A percentile compares a stretch with the other conserved stretches of the same genome.
Conservation (phyloP, 2,329 filamentous ascomycete genomes). For the Xylariaceae sp. region DNA sequence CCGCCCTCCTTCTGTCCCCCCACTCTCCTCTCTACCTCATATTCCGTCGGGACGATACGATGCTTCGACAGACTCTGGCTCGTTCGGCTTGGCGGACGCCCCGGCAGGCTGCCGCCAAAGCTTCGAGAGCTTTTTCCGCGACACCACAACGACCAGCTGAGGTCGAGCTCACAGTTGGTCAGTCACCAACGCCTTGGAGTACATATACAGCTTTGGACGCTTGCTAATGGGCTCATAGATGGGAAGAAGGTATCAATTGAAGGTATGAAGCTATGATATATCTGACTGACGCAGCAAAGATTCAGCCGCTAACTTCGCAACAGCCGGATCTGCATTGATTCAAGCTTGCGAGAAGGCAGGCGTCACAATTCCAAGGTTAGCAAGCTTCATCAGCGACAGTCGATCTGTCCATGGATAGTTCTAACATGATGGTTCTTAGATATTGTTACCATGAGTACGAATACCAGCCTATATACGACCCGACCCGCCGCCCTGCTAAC, state of each 20-base stretch:
- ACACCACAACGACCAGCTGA: slow-evolving; percentile 82
- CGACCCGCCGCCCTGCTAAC: slow-evolving; percentile 46
- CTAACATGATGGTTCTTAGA: slow-evolving; percentile 58
- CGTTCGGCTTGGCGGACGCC: slow-evolving; percentile 72
- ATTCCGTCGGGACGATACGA: slow-evolving; percentile 66
- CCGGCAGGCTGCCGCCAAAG: slow-evolving; percentile 60
- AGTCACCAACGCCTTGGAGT: slow-evolving; percentile 43
- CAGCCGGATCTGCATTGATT: slow-evolving; percentile 95
- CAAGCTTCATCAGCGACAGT: neutral
- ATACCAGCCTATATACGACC: slow-evolving; percentile 34
- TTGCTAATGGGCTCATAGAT: slow-evolving; percentile 62
- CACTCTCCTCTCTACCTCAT: slow-evolving; percentile 49
- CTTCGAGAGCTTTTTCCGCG: slow-evolving; percentile 81
- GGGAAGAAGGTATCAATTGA: slow-evolving; percentile 98
- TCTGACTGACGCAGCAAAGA: neutral
- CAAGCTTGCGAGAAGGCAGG: slow-evolving; percentile 99
- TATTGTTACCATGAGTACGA: slow-evolving; percentile 98
- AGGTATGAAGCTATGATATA: slow-evolving; percentile 62
- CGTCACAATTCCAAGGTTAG: slow-evolving; percentile 81
- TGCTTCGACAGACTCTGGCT: slow-evolving; percentile 72
- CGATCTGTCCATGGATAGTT: too few relatives aligned
- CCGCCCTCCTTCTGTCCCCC: slow-evolving; percentile 27
- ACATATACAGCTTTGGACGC: slow-evolving; percentile 4
- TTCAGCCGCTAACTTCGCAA: slow-evolving; percentile 47
- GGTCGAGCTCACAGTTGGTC: slow-evolving; percentile 96